These are phyloP conservation scores for Vicia villosa DNA, from an alignment of 306 rosid genomes.

Conservation along the genomic window DNA sequence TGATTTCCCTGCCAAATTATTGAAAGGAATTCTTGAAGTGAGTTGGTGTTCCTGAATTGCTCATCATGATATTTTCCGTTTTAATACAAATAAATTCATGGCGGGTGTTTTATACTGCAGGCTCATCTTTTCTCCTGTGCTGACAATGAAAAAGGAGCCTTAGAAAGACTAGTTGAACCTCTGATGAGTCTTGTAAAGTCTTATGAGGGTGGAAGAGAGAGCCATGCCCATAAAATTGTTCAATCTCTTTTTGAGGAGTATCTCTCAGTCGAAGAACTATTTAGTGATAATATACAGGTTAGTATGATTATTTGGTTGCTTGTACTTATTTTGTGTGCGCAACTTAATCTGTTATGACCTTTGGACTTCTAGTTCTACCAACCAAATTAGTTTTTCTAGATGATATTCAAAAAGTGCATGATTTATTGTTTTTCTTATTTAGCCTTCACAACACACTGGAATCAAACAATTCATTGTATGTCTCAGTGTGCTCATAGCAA, in stretches of 20 bases:
- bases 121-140: slow-evolving; percentile 69
- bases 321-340: slow-evolving; percentile 32
- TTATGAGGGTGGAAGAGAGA: slow-evolving; percentile 97
- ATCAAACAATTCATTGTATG: slow-evolving; percentile 17
- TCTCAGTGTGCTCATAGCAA: neutral
- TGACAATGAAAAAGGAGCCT: slow-evolving; percentile 86
- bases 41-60: slow-evolving; percentile 45
- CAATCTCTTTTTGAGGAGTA: slow-evolving; percentile 95
- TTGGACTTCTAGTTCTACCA: slow-evolving; percentile 26
- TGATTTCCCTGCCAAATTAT: slow-evolving; percentile 88
- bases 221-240: slow-evolving; percentile 90
- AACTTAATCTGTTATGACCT: slow-evolving; percentile 11
- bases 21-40: slow-evolving; percentile 82
- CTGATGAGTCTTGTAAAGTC: slow-evolving; percentile 83
- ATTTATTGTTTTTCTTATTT: slow-evolving; percentile 6
- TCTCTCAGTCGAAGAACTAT: slow-evolving; percentile 84
- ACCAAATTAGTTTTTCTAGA: slow-evolving; percentile 14
- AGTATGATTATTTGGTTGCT: slow-evolving; percentile 34
- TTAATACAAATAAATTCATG: slow-evolving; percentile 25
- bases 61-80: slow-evolving; percentile 23
- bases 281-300: slow-evolving; percentile 93
- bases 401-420: slow-evolving; percentile 2
- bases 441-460: slow-evolving; percentile 2
- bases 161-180: slow-evolving; percentile 95
- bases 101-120: slow-evolving; percentile 48